Evolutionary conservation across 306 rosid species (phyloP), one percentile per base, ranked within the genome.

Genomic region (Vachellia pachyceras): DNA sequence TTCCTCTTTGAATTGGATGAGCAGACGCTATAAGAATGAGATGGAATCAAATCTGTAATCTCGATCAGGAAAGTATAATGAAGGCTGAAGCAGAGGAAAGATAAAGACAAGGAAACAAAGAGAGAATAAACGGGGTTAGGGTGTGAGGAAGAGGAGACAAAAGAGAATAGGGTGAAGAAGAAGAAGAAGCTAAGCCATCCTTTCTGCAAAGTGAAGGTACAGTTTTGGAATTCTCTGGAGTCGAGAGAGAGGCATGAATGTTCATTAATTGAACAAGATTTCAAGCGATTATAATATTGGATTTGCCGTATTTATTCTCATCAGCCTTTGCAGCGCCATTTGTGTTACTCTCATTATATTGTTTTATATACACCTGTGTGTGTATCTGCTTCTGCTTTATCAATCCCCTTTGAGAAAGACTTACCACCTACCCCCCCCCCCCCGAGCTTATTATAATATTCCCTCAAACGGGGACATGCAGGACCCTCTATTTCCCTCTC

Each of bases 191-290:
- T 29, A n/a, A 7, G 29, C 10, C 25, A 0, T 55, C 2, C 64
- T 57, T 57, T 57, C 20, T 57, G 13, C 64, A 36, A 29, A 42
- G 11, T 3, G 66, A 50, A 68, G 80, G 89, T 82, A 86, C 84
- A 61, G 10, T 29, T 71, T 86, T 79, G 77, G 80, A 82, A 75
- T 75, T 86, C 65, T 58, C 36, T 58, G 15, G 65, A 18, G 23
- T 6, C 10, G 55, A 17, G 64, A 22, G 13, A 7, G 50, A 3
- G 50, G 50, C 14, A 10, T 10, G 25, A 54, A 1, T 2, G 15
- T 58, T 79, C 52, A 76, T 78, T 70, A 44, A 66, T 41, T 25
- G 79, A 52, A 44, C 0, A 47, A 73, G n/a, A 85, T 81, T 52
- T 80, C 12, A 22, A 18, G n/a, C 1, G 23, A 57, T 35, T 71